Percentiles rank a stretch among this genome's conserved stretches.
These are phyloP conservation scores for Butyriboletus loyo DNA, from an alignment of 768 basidiomycete genomes.

Conservation along the genomic window DNA sequence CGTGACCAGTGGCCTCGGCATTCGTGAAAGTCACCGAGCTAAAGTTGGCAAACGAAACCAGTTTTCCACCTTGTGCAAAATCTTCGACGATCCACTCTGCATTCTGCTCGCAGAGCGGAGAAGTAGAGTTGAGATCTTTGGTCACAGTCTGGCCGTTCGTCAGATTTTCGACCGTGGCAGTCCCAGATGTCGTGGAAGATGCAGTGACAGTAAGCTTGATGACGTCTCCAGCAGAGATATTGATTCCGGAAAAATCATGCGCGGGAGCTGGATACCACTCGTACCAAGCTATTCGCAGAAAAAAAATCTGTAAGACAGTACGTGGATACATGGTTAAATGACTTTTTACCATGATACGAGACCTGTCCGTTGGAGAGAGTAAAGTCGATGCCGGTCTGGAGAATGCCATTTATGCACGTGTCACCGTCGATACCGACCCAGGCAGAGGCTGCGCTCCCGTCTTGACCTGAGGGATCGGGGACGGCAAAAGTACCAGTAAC, in stretches of 20 bases:
- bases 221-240: constrained; percentile 1
- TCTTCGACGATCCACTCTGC: constrained; percentile 13
- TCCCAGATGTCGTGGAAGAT: background rate
- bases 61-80: background rate
- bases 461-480: background rate
- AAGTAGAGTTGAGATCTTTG: background rate
- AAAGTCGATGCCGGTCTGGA: constrained; percentile 6
- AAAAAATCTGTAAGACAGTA: background rate
- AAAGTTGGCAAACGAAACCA: constrained; percentile 4
- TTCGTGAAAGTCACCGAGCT: constrained; percentile 3
- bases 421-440: constrained; percentile 11
- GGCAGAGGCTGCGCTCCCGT: background rate
- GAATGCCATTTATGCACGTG: background rate
- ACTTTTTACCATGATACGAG: constrained; percentile 2
- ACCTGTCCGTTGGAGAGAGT: background rate
- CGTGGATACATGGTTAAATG: too few species aligned
- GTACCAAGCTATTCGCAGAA: constrained; percentile 3
- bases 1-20: background rate
- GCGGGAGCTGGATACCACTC: background rate
- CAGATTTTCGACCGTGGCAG: constrained; percentile 6
- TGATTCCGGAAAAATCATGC: background rate
- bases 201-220: background rate
- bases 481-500: constrained; percentile 1
- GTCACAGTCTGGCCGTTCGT: background rate
- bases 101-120: background rate